phyloP scores from a whole-genome alignment of 2,329 filamentous ascomycete species.

The Albophoma yamanashiensis region DNA sequence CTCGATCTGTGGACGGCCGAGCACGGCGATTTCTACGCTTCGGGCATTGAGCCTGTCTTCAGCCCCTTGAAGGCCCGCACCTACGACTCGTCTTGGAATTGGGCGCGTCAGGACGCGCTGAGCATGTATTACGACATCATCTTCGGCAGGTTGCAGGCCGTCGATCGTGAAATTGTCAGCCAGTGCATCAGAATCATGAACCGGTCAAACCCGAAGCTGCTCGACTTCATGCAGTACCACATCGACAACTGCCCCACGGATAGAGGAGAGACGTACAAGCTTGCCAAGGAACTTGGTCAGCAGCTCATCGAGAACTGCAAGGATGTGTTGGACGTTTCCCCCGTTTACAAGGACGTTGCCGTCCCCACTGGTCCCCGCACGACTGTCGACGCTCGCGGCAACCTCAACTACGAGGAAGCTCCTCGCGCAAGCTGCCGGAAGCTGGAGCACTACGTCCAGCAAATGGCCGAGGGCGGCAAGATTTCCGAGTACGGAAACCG shows the following conservation, averaged over 20 bases:
- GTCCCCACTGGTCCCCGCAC: constrained; percentile 87
- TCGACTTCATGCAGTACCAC: constrained; percentile 99
- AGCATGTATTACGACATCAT: constrained; percentile 99
- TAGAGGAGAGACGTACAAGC: constrained; percentile 90
- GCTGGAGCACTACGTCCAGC: constrained; percentile 94
- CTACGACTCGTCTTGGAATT: constrained; percentile 99
- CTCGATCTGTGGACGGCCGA: constrained; percentile 91
- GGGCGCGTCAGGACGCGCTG: constrained; percentile 93
- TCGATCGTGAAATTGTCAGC: constrained; percentile 96
- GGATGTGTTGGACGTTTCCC: constrained; percentile 73
- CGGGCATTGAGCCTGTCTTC: constrained; percentile 90
- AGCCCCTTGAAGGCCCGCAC: constrained; percentile 87
- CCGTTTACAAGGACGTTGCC: constrained; percentile 92
- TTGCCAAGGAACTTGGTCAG: constrained; percentile 89
- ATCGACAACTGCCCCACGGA: constrained; percentile 98
- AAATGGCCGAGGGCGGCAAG: constrained; percentile 97
- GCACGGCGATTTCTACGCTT: constrained; percentile 92
- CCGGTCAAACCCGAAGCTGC: constrained; percentile 85
- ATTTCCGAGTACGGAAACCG: constrained; percentile 98
- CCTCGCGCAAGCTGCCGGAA: constrained; percentile 86
- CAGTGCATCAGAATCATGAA: constrained; percentile 99
- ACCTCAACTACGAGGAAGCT: constrained; percentile 83
- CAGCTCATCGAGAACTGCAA: constrained; percentile 97
- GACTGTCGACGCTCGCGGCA: constrained; percentile 83
- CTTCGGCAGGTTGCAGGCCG: constrained; percentile 83